Conservation (phyloP, 805 yeast species). For the Starmerella potacharoeniae region DNA sequence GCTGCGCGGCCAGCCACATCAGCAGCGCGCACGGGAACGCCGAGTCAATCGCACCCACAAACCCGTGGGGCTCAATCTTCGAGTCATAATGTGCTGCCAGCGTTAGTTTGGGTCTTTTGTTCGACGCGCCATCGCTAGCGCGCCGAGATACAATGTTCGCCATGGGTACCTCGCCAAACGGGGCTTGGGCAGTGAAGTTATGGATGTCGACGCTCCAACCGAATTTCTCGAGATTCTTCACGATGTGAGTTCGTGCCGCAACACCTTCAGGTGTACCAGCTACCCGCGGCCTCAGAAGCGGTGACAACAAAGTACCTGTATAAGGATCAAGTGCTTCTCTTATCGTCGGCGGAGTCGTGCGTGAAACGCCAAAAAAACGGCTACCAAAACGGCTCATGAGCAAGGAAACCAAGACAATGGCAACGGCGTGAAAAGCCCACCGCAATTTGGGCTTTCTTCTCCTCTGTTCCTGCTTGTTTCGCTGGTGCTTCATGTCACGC, state of each 20-base stretch:
- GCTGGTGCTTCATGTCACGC: neutral
- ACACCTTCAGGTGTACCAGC: constrained; percentile 19
- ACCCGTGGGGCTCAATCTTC: constrained; percentile 39
- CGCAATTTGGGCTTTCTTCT: neutral
- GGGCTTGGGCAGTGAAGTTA: constrained; percentile 29
- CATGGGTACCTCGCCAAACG: constrained; percentile 29
- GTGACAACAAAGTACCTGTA: constrained; percentile 18
- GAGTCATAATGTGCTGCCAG: constrained; percentile 50
- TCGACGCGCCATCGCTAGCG: constrained; percentile 1
- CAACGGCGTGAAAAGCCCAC: neutral
- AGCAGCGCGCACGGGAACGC: constrained; percentile 47
- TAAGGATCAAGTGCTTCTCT: constrained; percentile 13
- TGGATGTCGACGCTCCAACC: constrained; percentile 26
- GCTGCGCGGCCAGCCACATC: constrained; percentile 34
- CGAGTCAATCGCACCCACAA: constrained; percentile 50
- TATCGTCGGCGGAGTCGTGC: neutral
- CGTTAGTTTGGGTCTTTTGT: constrained; percentile 3
- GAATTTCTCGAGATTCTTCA: constrained; percentile 27
- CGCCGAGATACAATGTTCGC: constrained; percentile 27
- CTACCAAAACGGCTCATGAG: neutral
- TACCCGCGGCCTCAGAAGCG: constrained; percentile 21
- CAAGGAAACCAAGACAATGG: neutral
- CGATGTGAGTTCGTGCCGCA: constrained; percentile 18
- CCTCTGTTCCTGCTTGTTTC: neutral
- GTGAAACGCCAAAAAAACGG: neutral